phyloP scores from a whole-genome alignment of 805 yeast species.

The Pichia cabralensis region DNA sequence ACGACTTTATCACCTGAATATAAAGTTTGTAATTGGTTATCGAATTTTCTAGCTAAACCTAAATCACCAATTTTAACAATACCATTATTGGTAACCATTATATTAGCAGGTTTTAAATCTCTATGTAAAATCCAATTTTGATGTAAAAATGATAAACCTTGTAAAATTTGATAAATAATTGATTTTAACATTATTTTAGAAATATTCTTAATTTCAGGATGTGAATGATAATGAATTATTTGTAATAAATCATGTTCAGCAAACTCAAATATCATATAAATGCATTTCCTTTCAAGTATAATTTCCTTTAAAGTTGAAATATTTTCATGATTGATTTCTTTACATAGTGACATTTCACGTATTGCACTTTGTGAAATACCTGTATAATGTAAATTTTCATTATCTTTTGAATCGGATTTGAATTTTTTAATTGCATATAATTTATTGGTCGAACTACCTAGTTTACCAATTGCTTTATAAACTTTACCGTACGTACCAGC shows the following conservation, averaged over 20 bases:
- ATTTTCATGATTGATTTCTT: conserved; percentile 75
- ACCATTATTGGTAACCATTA: conserved; percentile 87
- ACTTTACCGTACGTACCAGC: conserved; percentile 97
- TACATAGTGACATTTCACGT: conserved; percentile 90
- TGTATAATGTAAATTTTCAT: conserved; percentile 76
- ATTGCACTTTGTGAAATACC: conserved; percentile 96
- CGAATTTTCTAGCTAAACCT: conserved; percentile 83
- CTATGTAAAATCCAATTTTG: conserved; percentile 95
- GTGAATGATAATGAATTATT: conserved; percentile 89
- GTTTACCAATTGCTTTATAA: conserved; percentile 65
- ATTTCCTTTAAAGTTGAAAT: conserved; percentile 74
- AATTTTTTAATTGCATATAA: conserved; percentile 89
- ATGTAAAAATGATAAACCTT: conserved; percentile 86
- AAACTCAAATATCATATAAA: conserved; percentile 91
- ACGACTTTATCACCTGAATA: conserved; percentile 93
- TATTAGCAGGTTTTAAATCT: conserved; percentile 95
- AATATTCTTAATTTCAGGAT: conserved; percentile 71
- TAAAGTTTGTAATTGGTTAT: conserved; percentile 75
- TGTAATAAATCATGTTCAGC: conserved; percentile 95
- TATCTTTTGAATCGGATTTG: conserved; percentile 85
- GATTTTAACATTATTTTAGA: conserved; percentile 75
- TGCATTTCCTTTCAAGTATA: conserved; percentile 76
- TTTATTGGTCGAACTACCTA: conserved; percentile 18
- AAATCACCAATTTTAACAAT: conserved; percentile 93
- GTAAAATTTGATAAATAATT: conserved; percentile 83